phyloP scores from a whole-genome alignment of 73 alveolate species.

The Stentor roeselii region DNA sequence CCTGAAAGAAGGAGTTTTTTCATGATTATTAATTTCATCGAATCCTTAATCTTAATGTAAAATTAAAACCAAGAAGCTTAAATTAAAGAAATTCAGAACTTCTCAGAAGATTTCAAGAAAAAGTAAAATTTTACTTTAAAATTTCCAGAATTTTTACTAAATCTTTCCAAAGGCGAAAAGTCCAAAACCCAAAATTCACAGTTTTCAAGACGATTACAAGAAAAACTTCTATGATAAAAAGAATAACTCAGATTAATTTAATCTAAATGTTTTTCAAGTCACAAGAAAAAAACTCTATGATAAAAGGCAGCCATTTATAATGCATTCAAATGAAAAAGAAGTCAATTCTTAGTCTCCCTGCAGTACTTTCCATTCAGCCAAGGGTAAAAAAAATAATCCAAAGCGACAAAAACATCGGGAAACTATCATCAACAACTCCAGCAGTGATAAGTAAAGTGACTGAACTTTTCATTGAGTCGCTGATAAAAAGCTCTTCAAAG shows the following conservation, averaged over 20 bases:
- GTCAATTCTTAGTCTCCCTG: neutral
- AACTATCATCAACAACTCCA: constrained; percentile 23
- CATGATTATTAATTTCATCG: neutral
- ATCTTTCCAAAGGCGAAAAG: too few relatives aligned
- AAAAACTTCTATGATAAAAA: too few relatives aligned
- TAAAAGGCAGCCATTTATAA: neutral
- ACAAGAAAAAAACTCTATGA: neutral
- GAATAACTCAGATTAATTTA: too few relatives aligned
- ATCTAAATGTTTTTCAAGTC: too few relatives aligned
- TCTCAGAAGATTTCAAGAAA: too few relatives aligned
- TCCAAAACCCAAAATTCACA: too few relatives aligned
- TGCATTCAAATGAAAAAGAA: constrained; percentile 5
- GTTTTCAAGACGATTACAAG: too few relatives aligned
- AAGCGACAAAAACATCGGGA: neutral
- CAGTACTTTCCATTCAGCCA: neutral
- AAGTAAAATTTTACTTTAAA: too few relatives aligned
- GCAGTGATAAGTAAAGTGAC: neutral
- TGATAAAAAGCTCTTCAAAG: neutral
- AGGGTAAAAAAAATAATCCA: constrained; percentile 4
- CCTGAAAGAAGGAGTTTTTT: neutral
- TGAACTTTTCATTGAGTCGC: neutral
- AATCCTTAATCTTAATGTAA: too few relatives aligned
- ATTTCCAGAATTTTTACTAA: too few relatives aligned
- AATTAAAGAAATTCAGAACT: too few relatives aligned
- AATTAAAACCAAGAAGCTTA: too few relatives aligned